Evolutionary conservation across 176 grass and related monocot species (phyloP).

Genomic region (Zea mays): DNA sequence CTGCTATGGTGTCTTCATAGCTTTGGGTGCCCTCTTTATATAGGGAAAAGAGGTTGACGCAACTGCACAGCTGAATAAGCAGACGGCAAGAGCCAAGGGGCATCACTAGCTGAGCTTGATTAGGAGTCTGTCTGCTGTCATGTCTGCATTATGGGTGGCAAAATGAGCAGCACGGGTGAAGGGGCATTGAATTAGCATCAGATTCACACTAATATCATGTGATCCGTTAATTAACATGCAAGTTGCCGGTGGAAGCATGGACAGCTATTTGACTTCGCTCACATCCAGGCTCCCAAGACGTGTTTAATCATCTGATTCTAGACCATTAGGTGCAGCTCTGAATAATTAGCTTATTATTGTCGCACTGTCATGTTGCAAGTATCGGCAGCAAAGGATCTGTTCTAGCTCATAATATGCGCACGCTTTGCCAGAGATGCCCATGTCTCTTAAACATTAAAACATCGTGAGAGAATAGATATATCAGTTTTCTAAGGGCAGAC

Average conservation of each 20-base stretch:
- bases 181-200: not conserved
- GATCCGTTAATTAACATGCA: not conserved
- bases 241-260: not conserved
- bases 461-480: not conserved
- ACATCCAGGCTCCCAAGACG: not conserved
- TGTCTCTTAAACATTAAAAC: not conserved
- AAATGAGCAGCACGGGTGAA: not conserved
- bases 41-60: not conserved
- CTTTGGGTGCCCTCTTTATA: constrained; percentile 14
- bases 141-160: constrained; percentile 5
- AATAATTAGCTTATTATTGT: constrained; percentile 27
- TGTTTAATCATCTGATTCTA: not conserved
- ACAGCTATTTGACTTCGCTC: constrained; percentile 8
- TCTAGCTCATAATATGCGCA: not conserved
- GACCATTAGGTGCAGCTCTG: not conserved
- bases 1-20: constrained; percentile 5
- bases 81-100: constrained; percentile 12
- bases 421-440: not conserved
- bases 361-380: not conserved
- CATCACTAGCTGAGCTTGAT: not conserved
- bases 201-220: not conserved
- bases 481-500: not conserved
- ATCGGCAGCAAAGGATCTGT: not conserved
- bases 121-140: constrained; percentile 18
- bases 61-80: constrained; percentile 16